These are phyloP conservation scores for Penicillium canescens DNA, from an alignment of 495 filamentous ascomycete species.

Conservation along the genomic window DNA sequence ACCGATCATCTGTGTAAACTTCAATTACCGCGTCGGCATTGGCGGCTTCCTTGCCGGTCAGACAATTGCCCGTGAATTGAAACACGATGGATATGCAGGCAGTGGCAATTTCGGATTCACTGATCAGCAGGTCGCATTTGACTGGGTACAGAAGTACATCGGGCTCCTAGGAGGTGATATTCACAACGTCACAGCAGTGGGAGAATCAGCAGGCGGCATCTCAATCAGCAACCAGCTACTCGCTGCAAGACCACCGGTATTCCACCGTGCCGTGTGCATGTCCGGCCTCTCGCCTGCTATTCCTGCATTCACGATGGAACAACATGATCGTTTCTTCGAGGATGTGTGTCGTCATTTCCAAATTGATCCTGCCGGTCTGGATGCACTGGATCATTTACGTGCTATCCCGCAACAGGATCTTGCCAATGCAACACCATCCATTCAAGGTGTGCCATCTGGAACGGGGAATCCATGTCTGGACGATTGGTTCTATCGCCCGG, in stretches of 20 bases:
- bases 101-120: conserved; percentile 35
- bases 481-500: conserved; percentile 28
- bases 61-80: conserved; percentile 19
- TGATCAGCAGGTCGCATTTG: conserved; percentile 32
- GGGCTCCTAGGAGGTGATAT: conserved; percentile 62
- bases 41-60: conserved; percentile 30
- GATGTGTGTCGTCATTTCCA: conserved; percentile 23
- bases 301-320: conserved; percentile 24
- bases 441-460: conserved; percentile 25
- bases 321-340: conserved; percentile 25
- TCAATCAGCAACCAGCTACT: conserved; percentile 61
- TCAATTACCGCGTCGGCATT: conserved; percentile 33
- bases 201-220: conserved; percentile 64
- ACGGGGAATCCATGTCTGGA: conserved; percentile 33
- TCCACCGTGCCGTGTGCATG: conserved; percentile 31
- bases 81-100: conserved; percentile 18
- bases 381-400: conserved; percentile 21
- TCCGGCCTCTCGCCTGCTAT: conserved; percentile 25
- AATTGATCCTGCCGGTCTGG: conserved; percentile 11
- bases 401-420: conserved; percentile 28
- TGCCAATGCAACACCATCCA: conserved; percentile 25
- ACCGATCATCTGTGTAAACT: conserved; percentile 29
- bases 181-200: conserved; percentile 60
- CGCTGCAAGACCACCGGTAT: conserved; percentile 16
- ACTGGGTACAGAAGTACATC: conserved; percentile 47